Conservation (phyloP, 1,139 yeast genomes). For the Dujonia santamariae region DNA sequence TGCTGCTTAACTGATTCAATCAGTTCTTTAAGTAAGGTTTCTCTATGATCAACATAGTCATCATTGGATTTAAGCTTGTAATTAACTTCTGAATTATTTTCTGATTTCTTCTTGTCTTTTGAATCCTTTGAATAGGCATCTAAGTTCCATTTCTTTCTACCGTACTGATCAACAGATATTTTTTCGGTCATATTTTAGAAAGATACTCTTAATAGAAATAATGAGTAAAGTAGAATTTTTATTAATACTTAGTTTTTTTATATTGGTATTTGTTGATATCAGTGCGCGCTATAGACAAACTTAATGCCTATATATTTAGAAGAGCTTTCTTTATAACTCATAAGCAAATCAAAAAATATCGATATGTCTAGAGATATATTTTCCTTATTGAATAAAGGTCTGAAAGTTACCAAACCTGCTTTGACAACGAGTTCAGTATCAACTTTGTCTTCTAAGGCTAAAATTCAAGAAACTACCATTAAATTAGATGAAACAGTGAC, state of each 20-base stretch:
- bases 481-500: too few species aligned
- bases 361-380: constrained; percentile 10
- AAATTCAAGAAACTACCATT: too few species aligned
- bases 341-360: not conserved
- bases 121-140: constrained; percentile 59
- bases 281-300: too few species aligned
- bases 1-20: constrained; percentile 33
- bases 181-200: too few species aligned
- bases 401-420: constrained; percentile 9
- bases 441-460: too few species aligned
- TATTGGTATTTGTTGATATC: not conserved
- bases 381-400: constrained; percentile 7
- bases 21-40: constrained; percentile 28
- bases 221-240: not conserved
- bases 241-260: not conserved
- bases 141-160: constrained; percentile 68
- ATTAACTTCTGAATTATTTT: constrained; percentile 13
- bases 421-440: not conserved
- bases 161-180: constrained; percentile 45
- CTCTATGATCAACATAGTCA: constrained; percentile 28
- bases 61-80: constrained; percentile 7
- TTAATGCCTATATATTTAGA: too few species aligned
- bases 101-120: constrained; percentile 18
- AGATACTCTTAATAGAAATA: too few species aligned
- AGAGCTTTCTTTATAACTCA: too few species aligned